Base-by-base conservation (phyloP, 495 filamentous ascomycete species). In the Pyrenula aspistea region DNA sequence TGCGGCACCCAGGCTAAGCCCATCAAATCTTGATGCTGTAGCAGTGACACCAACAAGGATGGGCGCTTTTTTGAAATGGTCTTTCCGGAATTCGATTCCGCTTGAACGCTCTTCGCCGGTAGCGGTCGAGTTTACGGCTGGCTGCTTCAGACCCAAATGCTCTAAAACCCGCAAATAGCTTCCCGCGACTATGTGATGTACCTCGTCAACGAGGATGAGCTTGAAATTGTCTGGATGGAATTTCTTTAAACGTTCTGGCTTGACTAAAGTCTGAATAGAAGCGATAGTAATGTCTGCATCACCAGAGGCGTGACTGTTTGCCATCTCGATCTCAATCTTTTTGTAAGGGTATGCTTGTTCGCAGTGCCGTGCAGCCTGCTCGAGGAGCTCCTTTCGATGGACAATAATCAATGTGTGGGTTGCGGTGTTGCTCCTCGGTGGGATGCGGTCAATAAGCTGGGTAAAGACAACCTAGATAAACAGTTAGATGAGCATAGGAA, bases 101-200 rank as follows among this genome's bases (percentile, higher is more conserved):
- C 31, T 15, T 42, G 4, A 8, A 42, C 15, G 31, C 4, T 42
- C 31, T 8, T 42, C 15, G 56, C 55, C 22, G 51, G 15, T 12
- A 24, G 57, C 60, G 23, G 66, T 49, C 15, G 31, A 15, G 4
- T 42, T 4, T 15, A 8, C 8, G 4, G 65, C 60, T 64, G 70
- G 77, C 49, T 78, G 65, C 36, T 77, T 66, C 48, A 96, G 76
- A 0, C 84, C 81, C 66, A 98, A 90, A 68, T 99, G 79, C 1
- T 75, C 70, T 56, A 99, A 68, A 1, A 80, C 77, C 24, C 73
- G 76, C 58, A 92, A 73, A 64, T 96, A 99, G 31, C 80, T 78
- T 8, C 79, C 73, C 2, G 92, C 87, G 25, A 95, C 91, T 53
- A 97, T 96, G 69, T 97, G 93, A 70, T 99, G 93, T n/a, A 90